phyloP scores from a whole-genome alignment of 352 stramenopile species.

The Globisporangium nunn region DNA sequence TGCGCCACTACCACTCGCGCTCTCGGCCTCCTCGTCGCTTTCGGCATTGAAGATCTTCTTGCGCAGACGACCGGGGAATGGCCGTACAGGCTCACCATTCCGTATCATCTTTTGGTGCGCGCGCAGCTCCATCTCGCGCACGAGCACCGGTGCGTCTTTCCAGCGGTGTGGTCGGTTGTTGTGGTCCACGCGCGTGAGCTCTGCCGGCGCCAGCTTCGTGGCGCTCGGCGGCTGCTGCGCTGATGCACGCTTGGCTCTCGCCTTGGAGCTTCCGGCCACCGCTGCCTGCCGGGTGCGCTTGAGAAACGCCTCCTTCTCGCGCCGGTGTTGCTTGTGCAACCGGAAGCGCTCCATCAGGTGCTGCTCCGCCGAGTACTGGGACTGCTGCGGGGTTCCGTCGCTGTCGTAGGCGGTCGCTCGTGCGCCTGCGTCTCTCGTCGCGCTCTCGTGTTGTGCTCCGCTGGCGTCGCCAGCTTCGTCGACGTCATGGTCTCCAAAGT shows the following conservation, averaged over 20 bases:
- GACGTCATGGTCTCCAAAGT: background rate
- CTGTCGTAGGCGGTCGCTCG: background rate
- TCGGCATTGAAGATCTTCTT: conserved; percentile 33
- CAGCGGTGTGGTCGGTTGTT: conserved; percentile 83
- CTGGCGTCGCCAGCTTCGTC: background rate
- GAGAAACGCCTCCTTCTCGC: conserved; percentile 56
- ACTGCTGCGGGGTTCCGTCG: background rate
- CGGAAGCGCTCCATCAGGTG: conserved; percentile 66
- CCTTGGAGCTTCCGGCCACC: conserved; percentile 18
- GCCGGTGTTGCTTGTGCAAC: conserved; percentile 72
- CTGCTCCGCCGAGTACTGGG: conserved; percentile 23
- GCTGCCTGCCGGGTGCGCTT: conserved; percentile 43
- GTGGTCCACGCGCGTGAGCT: conserved; percentile 71
- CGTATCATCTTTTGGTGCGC: conserved; percentile 51
- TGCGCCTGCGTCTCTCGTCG: background rate
- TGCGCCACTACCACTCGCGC: background rate
- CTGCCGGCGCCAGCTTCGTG: conserved; percentile 11
- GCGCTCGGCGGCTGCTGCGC: conserved; percentile 2
- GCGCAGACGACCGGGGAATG: conserved; percentile 53
- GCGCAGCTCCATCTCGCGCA: conserved; percentile 56
- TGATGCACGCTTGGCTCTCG: background rate
- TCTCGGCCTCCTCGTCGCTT: conserved; percentile 1
- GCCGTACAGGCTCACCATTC: conserved; percentile 34
- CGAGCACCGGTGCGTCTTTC: conserved; percentile 66
- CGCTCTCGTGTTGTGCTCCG: background rate